Conservation (phyloP, 2,329 filamentous ascomycete genomes). For the Ophiostoma angusticollis region DNA sequence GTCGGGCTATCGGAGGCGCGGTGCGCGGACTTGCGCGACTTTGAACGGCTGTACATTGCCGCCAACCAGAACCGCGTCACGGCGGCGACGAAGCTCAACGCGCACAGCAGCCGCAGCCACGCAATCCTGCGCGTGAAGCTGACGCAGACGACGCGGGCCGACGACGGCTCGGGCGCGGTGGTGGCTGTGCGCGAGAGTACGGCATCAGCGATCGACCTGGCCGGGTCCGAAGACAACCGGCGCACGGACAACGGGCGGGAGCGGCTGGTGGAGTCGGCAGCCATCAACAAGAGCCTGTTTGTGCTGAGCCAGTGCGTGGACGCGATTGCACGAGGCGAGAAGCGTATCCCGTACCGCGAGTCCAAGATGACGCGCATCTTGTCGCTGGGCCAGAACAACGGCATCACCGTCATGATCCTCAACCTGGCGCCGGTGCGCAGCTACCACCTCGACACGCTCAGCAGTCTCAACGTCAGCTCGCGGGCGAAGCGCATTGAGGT, state of each 20-base stretch:
- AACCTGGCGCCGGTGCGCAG: conserved; percentile 85
- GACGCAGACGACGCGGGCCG: conserved; percentile 47
- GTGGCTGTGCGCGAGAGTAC: conserved; percentile 51
- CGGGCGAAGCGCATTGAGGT: conserved; percentile 94
- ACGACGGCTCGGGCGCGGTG: conserved; percentile 38
- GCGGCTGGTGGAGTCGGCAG: conserved; percentile 83
- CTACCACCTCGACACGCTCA: conserved; percentile 87
- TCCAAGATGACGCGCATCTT: conserved; percentile 96
- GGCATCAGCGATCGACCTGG: conserved; percentile 86
- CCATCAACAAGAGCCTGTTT: conserved; percentile 95
- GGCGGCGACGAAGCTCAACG: conserved; percentile 82
- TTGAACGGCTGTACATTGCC: conserved; percentile 80
- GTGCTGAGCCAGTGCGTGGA: conserved; percentile 92
- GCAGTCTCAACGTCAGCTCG: conserved; percentile 88
- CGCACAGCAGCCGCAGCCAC: conserved; percentile 79
- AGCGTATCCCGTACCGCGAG: conserved; percentile 81
- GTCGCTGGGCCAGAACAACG: conserved; percentile 85
- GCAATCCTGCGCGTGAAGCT: conserved; percentile 86
- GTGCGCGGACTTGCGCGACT: conserved; percentile 78
- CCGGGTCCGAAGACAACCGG: conserved; percentile 90
- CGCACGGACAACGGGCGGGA: conserved; percentile 90
- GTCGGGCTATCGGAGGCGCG: conserved; percentile 73
- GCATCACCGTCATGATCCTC: conserved; percentile 90
- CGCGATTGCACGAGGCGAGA: conserved; percentile 65
- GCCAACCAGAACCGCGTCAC: conserved; percentile 85